Evolutionary conservation across 495 filamentous ascomycete species (phyloP).

Genomic region (Hapsidospora chrysogenum): DNA sequence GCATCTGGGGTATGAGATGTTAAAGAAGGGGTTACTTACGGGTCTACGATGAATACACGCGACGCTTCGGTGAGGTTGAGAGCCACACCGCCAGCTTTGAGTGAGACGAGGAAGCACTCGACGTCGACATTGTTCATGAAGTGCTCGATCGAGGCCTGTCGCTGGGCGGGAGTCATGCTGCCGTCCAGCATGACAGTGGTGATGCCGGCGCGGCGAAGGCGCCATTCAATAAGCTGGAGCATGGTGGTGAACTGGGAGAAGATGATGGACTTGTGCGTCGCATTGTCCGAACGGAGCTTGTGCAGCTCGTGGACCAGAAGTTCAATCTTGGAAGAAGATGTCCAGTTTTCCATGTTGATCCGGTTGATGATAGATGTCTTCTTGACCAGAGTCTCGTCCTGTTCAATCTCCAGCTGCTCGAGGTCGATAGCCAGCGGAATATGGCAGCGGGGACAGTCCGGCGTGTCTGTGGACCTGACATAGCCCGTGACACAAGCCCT

Average conservation of each 20-base stretch:
- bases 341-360: constrained; percentile 96
- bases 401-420: constrained; percentile 83
- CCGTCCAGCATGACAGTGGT: constrained; percentile 96
- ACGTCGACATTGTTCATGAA: constrained; percentile 91
- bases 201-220: constrained; percentile 82
- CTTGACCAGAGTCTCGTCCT: constrained; percentile 68
- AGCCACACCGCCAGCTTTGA: constrained; percentile 92
- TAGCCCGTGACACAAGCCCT: constrained; percentile 77
- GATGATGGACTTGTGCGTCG: constrained; percentile 89
- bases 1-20: constrained; percentile 11
- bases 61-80: constrained; percentile 90
- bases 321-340: constrained; percentile 94
- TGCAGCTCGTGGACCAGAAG: constrained; percentile 86
- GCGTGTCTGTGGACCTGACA: constrained; percentile 51
- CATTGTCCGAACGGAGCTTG: constrained; percentile 72
- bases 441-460: constrained; percentile 86
- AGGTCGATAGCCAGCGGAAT: constrained; percentile 79
- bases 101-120: constrained; percentile 84
- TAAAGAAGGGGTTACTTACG: constrained; percentile 35
- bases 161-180: constrained; percentile 82
- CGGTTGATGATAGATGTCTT: constrained; percentile 93
- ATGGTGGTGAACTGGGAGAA: constrained; percentile 97
- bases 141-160: constrained; percentile 74
- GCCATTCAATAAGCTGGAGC: constrained; percentile 95
- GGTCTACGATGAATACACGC: constrained; percentile 87